These are phyloP conservation scores for Prunus dulcis DNA, from an alignment of 306 rosid genomes.

Conservation along the genomic window DNA sequence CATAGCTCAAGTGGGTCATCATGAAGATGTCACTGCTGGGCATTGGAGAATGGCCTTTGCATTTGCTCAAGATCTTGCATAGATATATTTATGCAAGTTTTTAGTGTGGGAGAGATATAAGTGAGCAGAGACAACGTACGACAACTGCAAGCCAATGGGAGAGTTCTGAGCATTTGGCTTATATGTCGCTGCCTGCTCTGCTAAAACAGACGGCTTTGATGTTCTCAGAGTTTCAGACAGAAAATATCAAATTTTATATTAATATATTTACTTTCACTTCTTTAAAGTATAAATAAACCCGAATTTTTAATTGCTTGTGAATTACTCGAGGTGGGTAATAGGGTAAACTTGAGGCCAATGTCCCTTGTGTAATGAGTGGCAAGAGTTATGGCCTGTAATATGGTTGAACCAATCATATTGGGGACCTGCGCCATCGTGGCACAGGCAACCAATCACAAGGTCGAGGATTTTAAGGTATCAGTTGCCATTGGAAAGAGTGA, in stretches of 20 bases:
- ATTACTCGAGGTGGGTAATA: slow-evolving; percentile 42
- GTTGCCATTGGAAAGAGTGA: slow-evolving; percentile 29
- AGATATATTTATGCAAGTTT: slow-evolving; percentile 48
- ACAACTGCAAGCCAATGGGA: slow-evolving; percentile 57
- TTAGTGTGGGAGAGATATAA: slow-evolving; percentile 3
- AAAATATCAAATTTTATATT: slow-evolving; percentile 32
- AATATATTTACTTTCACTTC: slow-evolving; percentile 6
- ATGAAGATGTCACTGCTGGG: slow-evolving; percentile 20
- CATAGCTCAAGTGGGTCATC: background rate
- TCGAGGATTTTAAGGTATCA: slow-evolving; percentile 95
- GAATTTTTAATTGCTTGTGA: slow-evolving; percentile 2
- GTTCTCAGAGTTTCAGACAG: slow-evolving; percentile 39
- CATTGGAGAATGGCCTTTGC: slow-evolving; percentile 32
- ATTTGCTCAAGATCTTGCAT: slow-evolving; percentile 50
- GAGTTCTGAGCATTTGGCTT: slow-evolving; percentile 57
- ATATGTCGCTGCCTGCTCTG: slow-evolving; percentile 32
- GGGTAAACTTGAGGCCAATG: slow-evolving; percentile 25
- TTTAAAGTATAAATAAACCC: background rate
- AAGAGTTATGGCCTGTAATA: slow-evolving; percentile 21
- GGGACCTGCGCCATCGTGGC: slow-evolving; percentile 58
- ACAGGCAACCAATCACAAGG: slow-evolving; percentile 66
- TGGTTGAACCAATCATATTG: slow-evolving; percentile 66
- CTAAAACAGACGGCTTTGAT: slow-evolving; percentile 66
- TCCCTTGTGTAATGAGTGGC: slow-evolving; percentile 41
- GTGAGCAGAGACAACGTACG: slow-evolving; percentile 41